Percentiles rank a stretch among this genome's conserved stretches.
Conservation (phyloP, 257 asterid species). For the Gentiana straminea region DNA sequence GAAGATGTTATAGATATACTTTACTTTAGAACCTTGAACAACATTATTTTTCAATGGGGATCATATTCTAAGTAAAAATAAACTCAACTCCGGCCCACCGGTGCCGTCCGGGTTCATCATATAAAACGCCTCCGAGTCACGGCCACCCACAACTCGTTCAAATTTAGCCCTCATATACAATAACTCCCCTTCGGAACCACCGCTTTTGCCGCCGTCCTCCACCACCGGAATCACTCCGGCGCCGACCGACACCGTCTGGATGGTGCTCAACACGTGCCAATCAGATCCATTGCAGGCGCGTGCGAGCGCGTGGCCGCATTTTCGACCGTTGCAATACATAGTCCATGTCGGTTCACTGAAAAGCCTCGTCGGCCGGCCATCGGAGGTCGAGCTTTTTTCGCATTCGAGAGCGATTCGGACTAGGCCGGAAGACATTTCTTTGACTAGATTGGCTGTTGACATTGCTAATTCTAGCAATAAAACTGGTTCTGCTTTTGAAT, state of each 20-base stretch:
- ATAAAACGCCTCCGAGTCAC: conserved; percentile 88
- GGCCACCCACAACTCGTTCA: conserved; percentile 87
- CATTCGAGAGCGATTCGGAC: conserved; percentile 84
- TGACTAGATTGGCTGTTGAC: conserved; percentile 61
- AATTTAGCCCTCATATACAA: conserved; percentile 87
- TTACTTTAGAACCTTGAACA: too few relatives aligned
- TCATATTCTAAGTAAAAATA: conserved; percentile 78
- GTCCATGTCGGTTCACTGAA: conserved; percentile 71
- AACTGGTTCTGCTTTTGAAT: conserved; percentile 67
- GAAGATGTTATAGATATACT: too few relatives aligned
- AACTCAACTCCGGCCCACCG: conserved; percentile 90
- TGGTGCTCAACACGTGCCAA: conserved; percentile 72
- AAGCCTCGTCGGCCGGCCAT: conserved; percentile 25
- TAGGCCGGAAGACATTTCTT: conserved; percentile 85
- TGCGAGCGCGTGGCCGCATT: conserved; percentile 57
- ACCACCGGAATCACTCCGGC: conserved; percentile 92
- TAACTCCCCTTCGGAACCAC: conserved; percentile 67
- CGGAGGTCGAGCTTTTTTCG: conserved; percentile 33
- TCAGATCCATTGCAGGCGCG: conserved; percentile 58
- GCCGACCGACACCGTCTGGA: conserved; percentile 70
- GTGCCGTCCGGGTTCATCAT: conserved; percentile 96
- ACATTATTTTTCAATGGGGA: too few relatives aligned
- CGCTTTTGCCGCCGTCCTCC: conserved; percentile 41
- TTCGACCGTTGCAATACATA: conserved; percentile 88
- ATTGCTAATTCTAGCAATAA: conserved; percentile 57